Evolutionary conservation across 148 eudicot species (phyloP).

Genomic region (Talinum fruticosum): DNA sequence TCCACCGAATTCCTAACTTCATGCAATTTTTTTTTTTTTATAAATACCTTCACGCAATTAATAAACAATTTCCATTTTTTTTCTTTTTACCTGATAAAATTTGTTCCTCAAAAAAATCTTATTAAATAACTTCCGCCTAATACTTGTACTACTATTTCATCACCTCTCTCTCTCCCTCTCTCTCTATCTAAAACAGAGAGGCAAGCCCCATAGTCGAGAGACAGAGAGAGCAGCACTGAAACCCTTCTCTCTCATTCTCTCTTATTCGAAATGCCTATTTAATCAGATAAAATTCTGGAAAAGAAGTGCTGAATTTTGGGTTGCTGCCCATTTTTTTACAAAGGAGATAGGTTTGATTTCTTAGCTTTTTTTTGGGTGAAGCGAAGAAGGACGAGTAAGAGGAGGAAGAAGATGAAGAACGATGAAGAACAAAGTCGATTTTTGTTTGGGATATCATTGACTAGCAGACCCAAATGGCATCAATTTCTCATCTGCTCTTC

Average conservation of each 20-base stretch:
- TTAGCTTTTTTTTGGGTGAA: background rate
- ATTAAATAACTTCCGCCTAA: background rate
- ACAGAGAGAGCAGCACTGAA: background rate
- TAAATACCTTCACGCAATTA: background rate
- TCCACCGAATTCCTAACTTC: background rate
- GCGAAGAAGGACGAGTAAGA: background rate
- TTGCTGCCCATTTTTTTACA: background rate
- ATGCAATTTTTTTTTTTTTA: background rate
- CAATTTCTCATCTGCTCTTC: slow-evolving; percentile 92
- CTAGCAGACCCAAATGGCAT: slow-evolving; percentile 76
- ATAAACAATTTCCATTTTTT: background rate
- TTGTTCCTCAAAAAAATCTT: background rate
- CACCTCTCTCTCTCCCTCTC: background rate
- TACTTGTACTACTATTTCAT: background rate
- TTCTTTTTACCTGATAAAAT: background rate
- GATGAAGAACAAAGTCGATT: slow-evolving; percentile 70
- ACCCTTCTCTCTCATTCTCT: background rate
- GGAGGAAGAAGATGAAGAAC: slow-evolving; percentile 40
- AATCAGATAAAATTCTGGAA: background rate
- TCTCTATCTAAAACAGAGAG: slow-evolving; percentile 15
- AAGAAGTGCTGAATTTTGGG: background rate
- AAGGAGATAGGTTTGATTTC: background rate
- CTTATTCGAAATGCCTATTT: background rate
- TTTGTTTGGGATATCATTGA: slow-evolving; percentile 74
- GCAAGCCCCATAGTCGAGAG: slow-evolving; percentile 7